phyloP scores from a whole-genome alignment of 495 filamentous ascomycete genomes.

The Neurospora hispaniola region DNA sequence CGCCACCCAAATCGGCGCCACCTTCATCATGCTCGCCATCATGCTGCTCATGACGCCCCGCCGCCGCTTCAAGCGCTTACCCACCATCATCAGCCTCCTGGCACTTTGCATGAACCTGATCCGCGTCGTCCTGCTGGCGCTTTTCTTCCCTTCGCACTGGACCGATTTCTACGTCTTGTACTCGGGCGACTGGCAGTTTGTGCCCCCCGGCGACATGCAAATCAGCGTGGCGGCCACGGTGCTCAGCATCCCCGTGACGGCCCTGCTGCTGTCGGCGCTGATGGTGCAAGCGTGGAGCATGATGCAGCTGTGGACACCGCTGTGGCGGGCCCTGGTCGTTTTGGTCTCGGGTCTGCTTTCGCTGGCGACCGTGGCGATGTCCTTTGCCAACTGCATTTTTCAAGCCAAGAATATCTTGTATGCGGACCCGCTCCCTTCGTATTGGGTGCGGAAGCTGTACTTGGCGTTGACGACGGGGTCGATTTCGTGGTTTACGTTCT shows the following conservation, averaged over 20 bases:
- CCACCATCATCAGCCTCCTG: conserved; percentile 17
- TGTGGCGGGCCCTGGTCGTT: conserved; percentile 33
- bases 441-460: conserved; percentile 40
- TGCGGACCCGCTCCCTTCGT: conserved; percentile 1
- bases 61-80: conserved; percentile 9
- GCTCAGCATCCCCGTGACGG: conserved; percentile 46
- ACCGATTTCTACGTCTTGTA: conserved; percentile 49
- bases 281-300: conserved; percentile 64
- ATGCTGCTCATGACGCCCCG: conserved; percentile 35
- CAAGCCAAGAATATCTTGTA: conserved; percentile 44
- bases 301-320: conserved; percentile 33
- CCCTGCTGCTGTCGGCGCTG: conserved; percentile 54
- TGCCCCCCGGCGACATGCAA: conserved; percentile 35
- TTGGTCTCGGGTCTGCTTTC: conserved; percentile 42
- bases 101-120: conserved; percentile 42
- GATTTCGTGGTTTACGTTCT: conserved; percentile 63
- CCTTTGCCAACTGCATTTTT: conserved; percentile 44
- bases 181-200: conserved; percentile 43
- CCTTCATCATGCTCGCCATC: conserved; percentile 52
- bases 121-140: conserved; percentile 46
- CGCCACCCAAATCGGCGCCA: conserved; percentile 64
- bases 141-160: conserved; percentile 51
- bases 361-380: conserved; percentile 47
- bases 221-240: conserved; percentile 43
- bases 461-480: conserved; percentile 49